A percentile compares a stretch with the other conserved stretches of the same genome.
These are phyloP conservation scores for Physcomitrellopsis africana DNA, from an alignment of 225 moss, liverwort and hornwort species.

Conservation along the genomic window DNA sequence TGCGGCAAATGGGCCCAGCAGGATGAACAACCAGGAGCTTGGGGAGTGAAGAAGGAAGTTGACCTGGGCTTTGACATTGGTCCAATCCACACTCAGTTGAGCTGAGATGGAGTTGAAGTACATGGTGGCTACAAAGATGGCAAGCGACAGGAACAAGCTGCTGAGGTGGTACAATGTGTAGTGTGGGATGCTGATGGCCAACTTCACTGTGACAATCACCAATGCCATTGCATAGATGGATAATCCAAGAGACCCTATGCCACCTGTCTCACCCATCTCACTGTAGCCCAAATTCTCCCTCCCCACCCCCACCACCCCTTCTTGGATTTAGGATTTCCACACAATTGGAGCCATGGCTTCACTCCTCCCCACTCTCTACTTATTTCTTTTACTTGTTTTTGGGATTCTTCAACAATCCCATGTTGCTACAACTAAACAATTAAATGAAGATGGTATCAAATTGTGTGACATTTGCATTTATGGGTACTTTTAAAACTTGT, in stretches of 20 bases:
- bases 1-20: slow-evolving; percentile 58
- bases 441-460: too few relatives aligned
- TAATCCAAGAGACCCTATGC: slow-evolving; percentile 61
- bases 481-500: too few relatives aligned
- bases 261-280: slow-evolving; percentile 53
- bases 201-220: slow-evolving; percentile 64
- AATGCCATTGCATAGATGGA: slow-evolving; percentile 52
- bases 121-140: slow-evolving; percentile 41
- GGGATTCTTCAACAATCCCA: too few relatives aligned
- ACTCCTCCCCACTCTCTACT: too few relatives aligned
- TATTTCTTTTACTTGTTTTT: too few relatives aligned
- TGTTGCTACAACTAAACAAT: too few relatives aligned
- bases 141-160: slow-evolving; percentile 39
- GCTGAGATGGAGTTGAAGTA: slow-evolving; percentile 52
- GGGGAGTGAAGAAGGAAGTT: slow-evolving; percentile 37
- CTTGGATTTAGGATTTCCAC: too few relatives aligned
- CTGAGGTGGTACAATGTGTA: slow-evolving; percentile 59
- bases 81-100: slow-evolving; percentile 31
- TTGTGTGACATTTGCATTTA: too few relatives aligned
- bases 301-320: too few relatives aligned
- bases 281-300: slow-evolving; percentile 27
- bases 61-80: slow-evolving; percentile 44
- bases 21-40: slow-evolving; percentile 69
- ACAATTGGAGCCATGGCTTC: too few relatives aligned
- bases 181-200: slow-evolving; percentile 54